Percentiles rank a stretch among this genome's conserved stretches.
These are phyloP conservation scores for Cydonia oblonga DNA, from an alignment of 331 rosid species.

Conservation along the genomic window DNA sequence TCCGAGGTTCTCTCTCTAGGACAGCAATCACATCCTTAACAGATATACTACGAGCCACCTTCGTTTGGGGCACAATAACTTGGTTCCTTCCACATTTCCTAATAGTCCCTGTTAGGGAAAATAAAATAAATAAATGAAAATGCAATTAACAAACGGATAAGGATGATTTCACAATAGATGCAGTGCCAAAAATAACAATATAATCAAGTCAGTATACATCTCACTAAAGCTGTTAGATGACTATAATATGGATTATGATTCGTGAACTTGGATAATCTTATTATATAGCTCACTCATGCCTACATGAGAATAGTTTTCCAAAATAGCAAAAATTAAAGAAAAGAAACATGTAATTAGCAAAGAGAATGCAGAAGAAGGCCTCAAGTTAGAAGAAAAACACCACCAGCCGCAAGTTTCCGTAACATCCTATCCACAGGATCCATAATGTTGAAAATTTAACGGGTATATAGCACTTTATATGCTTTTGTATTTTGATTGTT, in stretches of 20 bases:
- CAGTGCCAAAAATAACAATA: neutral
- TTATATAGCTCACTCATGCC: neutral
- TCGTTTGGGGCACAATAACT: constrained; percentile 27
- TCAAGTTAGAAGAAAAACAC: neutral
- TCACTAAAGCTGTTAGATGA: neutral
- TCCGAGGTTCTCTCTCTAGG: constrained; percentile 87
- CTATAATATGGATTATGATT: neutral
- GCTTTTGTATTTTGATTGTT: too few species aligned
- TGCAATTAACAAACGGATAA: neutral
- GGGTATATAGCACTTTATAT: too few species aligned
- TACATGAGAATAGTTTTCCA: too few species aligned
- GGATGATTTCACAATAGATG: neutral
- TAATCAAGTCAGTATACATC: neutral
- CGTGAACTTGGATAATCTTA: neutral
- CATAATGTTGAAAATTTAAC: too few species aligned
- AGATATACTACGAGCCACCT: constrained; percentile 51
- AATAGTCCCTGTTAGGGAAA: constrained; percentile 15
- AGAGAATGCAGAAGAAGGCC: neutral
- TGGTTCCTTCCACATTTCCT: constrained; percentile 58
- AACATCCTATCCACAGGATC: too few species aligned
- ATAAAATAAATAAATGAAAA: neutral
- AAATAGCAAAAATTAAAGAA: neutral
- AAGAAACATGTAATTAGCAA: neutral
- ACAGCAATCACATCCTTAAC: constrained; percentile 76
- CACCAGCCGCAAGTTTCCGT: too few species aligned